A percentile compares a stretch with the other conserved stretches of the same genome.
Evolutionary conservation across 2,329 filamentous ascomycete species (phyloP).

Genomic region (Amylocarpus encephaloides): DNA sequence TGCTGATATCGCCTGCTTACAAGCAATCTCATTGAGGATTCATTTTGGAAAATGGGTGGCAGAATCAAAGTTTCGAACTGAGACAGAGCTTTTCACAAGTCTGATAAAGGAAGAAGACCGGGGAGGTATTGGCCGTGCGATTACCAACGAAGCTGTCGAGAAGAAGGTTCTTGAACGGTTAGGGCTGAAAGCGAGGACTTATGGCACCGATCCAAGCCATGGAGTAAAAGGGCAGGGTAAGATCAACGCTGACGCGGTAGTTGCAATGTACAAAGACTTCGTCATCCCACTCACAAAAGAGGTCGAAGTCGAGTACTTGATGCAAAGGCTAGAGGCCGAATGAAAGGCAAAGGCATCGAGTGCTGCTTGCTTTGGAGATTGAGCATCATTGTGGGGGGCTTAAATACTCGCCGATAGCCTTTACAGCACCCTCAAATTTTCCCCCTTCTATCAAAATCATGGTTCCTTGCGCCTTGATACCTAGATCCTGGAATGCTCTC

Average conservation of each 20-base stretch:
- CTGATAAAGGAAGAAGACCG: conserved; percentile 78
- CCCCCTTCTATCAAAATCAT: conserved; percentile 78
- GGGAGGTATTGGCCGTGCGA: conserved; percentile 77
- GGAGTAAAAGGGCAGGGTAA: conserved; percentile 57
- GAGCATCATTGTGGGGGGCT: conserved; percentile 41
- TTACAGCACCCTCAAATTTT: conserved; percentile 70
- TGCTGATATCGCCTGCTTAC: conserved; percentile 82
- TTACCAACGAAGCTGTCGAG: conserved; percentile 86
- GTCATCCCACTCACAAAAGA: conserved; percentile 98
- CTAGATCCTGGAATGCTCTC: conserved; percentile 88
- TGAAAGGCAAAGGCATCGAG: conserved; percentile 4
- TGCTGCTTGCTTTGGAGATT: background rate
- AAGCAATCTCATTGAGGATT: conserved; percentile 82
- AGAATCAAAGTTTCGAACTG: conserved; percentile 85
- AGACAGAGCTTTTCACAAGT: conserved; percentile 71
- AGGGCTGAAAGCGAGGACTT: conserved; percentile 83
- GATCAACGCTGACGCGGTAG: conserved; percentile 88
- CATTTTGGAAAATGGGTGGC: conserved; percentile 99
- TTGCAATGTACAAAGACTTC: conserved; percentile 82
- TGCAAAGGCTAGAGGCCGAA: conserved; percentile 67
- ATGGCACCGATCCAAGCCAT: conserved; percentile 80
- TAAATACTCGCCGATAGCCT: conserved; percentile 70
- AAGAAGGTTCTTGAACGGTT: conserved; percentile 83
- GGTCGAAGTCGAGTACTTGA: conserved; percentile 95
- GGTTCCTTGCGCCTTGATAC: conserved; percentile 76